Base-by-base conservation (phyloP, 768 basidiomycete species). In the Leucocoprinus sp. region DNA sequence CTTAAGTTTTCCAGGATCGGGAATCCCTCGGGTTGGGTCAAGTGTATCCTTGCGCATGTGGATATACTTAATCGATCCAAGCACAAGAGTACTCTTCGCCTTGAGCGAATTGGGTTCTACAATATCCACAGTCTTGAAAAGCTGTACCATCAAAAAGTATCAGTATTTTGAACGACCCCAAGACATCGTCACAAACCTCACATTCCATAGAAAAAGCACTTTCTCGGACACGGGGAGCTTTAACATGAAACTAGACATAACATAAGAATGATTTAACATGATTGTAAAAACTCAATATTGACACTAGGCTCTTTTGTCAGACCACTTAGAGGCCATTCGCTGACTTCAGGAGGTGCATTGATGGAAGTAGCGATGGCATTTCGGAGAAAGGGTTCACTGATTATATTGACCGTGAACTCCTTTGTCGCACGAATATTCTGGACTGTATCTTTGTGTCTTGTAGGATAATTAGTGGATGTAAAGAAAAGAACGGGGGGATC, bases 331-430 rank as follows among this genome's bases (percentile, higher is more conserved):
- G 61, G 62, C 82, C 83, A 84, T 59, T 81, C 78, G 45, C 72
- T 70, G 21, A 74, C 61, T 14, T 71, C 62, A 5, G 60, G 59
- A 6, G 78, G 81, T 3, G 76, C 67, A 47, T 82, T 70, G n/a
- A 78, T 65, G 1, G 71, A 65, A 37, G 65, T 60, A 18, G 59
- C 58, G 50, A 82, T 82, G 3, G 81, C 78, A 7, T 76, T 72
- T 46, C 74, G 71, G 28, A 76, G 55, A 63, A 77, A 83, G 0
- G 82, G 70, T 58, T 86, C 81, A 52, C 82, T 84, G 59, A 91
- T 82, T 37, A 84, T 78, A 51, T 82, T 84, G 33, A 83, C 76
- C 3, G 78, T 80, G 57, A 88, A 90, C 21, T 76, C 72, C 50
- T 80, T 80, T 11, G 76, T 81, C 0, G 66, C 64, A 43, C 68